These are phyloP conservation scores for Ilex paraguariensis DNA, from an alignment of 305 asterid species.

Conservation along the genomic window DNA sequence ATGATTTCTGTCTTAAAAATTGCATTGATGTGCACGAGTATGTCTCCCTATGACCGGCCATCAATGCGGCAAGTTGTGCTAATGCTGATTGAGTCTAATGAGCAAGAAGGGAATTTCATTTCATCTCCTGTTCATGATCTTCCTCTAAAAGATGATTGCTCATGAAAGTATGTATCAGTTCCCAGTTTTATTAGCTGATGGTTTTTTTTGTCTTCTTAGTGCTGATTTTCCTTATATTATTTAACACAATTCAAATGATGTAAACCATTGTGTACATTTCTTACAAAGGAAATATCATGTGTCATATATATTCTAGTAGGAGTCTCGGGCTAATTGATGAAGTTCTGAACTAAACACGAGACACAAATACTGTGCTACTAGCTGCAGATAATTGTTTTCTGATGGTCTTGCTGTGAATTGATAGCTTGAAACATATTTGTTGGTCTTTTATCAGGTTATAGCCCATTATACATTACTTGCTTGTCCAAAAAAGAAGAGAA, in stretches of 20 bases:
- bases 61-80: conserved; percentile 81
- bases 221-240: conserved; percentile 22
- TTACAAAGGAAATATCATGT: conserved; percentile 12
- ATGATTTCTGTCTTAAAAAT: conserved; percentile 71
- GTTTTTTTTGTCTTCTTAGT: conserved; percentile 18
- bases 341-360: no score
- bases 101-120: conserved; percentile 44
- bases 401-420: no score
- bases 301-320: not conserved
- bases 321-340: no score
- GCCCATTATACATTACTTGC: no score
- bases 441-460: no score
- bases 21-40: conserved; percentile 73
- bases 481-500: no score
- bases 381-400: no score
- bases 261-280: conserved; percentile 34
- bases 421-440: no score
- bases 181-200: conserved; percentile 16
- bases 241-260: conserved; percentile 13
- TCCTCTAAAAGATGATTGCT: conserved; percentile 32
- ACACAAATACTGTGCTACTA: no score
- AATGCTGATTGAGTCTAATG: conserved; percentile 78
- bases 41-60: conserved; percentile 74
- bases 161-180: conserved; percentile 33
- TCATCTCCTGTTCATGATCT: conserved; percentile 43